Base-by-base conservation (phyloP, 2,329 filamentous ascomycete species). In the Camptophora hylomeconis region DNA sequence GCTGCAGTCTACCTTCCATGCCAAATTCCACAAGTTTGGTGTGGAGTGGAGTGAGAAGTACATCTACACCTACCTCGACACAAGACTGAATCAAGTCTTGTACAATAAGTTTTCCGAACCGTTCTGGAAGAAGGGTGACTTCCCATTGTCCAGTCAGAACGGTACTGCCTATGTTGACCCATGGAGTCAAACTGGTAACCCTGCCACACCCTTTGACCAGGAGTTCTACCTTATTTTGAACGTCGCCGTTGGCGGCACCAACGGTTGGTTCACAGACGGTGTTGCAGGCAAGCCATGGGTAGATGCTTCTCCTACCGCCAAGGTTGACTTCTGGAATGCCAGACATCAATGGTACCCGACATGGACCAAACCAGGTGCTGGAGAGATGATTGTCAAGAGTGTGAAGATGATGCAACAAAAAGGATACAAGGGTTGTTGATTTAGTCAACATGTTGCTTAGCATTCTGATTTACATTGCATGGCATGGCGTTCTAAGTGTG, bases 1-100 rank as follows among this genome's bases (percentile, higher is more conserved):
- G 7, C 63, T 83, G 17, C 81, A 83, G 57, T 80, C 75, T 4
- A 81, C 78, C 1, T 92, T 77, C 52, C 55, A 73, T 17, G 56
- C 61, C 1, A 67, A 57, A 14, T 82, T 74, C 59, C 80, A 92
- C 58, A 82, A 69, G 0, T 92, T 75, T 45, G 82, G 82, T 9
- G 54, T 92, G 2, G 82, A 92, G 55, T 92, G 82, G 82, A 83
- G 73, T 28, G 69, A 87, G 44, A 87, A 86, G 53, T 89, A 92
- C 52, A 60, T 89, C 35, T 92, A 87, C 60, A 86, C 80, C 14
- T 92, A 84, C 50, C 67, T 92, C 59, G 78, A 89, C 63, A 77
- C 70, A 24, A 75, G 79, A 8, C 69, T 92, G 12, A 62, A 84
- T 16, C 80, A 87, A 51, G 80, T 87, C 28, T 65, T 83, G 37